Evolutionary conservation across 2,329 filamentous ascomycete species (phyloP), one percentile per base, ranked within the genome.

Genomic region (Penicillium sp.): DNA sequence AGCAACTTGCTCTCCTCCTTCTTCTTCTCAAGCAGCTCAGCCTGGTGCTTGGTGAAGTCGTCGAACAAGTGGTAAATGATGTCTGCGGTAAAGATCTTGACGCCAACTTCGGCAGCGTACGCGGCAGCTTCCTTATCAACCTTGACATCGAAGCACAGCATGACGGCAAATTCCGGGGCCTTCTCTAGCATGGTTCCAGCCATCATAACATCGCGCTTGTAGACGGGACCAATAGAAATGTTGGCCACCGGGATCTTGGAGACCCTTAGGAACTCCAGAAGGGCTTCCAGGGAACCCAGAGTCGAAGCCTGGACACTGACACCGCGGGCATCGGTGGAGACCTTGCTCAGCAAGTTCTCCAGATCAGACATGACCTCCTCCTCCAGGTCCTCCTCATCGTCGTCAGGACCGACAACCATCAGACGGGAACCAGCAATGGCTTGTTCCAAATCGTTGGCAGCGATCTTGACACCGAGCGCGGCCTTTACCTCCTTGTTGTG

Each of bases 401-500:
- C 91, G 60, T 95, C 87, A 28, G 89, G 87, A 28, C 93, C 91
- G 50, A 95, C 89, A 23, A 98, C 90, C 61, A 98, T 82, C 60
- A 98, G 77, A 57, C 94, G 85, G 16, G 94, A 98, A 67, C 93
- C 93, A 51, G 93, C 93, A 69, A 98, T 97, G 58, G 94, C 93
- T 52, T 88, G 85, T 69, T 98, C 93, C 18, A 98, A 85, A 54
- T 90, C 89, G 59, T 95, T 94, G 36, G 91, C 93, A 54, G 89
- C 89, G 66, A 98, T 97, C 81, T 98, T 98, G 70, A 98, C 89
- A 86, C 93, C 93, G 64, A 98, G 81, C 7, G 93, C 89, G 16
- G 94, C 93, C 78, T 96, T 98, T 74, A 96, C 90, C 70, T 95
- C 89, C 76, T 98, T 97, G 77, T 98, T 96, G 77, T 98, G 94